Evolutionary conservation across 108 stramenopile species (phyloP).

Genomic region (Cyclotella baltica): DNA sequence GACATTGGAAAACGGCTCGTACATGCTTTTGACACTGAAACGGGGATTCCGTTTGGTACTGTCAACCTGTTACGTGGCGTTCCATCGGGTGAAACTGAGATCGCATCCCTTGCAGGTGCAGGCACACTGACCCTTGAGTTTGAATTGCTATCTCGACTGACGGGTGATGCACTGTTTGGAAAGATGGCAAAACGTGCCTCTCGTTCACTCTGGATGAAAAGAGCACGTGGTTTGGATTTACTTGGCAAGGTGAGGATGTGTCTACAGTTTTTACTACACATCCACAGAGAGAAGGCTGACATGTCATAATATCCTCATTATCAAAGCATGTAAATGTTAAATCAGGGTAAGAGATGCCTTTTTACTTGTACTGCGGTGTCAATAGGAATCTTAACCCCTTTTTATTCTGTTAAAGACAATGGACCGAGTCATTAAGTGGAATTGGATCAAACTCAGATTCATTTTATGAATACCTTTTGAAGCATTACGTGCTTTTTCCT

Average conservation of each 20-base stretch:
- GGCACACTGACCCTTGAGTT: slow-evolving; percentile 92
- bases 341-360: too few relatives aligned
- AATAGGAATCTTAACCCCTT: too few relatives aligned
- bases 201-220: slow-evolving; percentile 74
- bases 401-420: too few relatives aligned
- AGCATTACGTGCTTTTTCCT: slow-evolving; percentile 80
- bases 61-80: slow-evolving; percentile 88
- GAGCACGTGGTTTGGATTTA: slow-evolving; percentile 66
- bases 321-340: slow-evolving; percentile 89
- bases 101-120: slow-evolving; percentile 90
- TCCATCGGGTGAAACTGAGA: slow-evolving; percentile 81
- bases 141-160: slow-evolving; percentile 80
- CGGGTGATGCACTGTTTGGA: slow-evolving; percentile 81
- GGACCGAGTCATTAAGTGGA: slow-evolving; percentile 90
- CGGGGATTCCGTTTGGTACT: slow-evolving; percentile 95
- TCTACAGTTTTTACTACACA: not conserved
- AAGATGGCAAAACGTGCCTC: slow-evolving; percentile 74
- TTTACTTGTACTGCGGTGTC: too few relatives aligned
- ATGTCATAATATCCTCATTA: too few relatives aligned
- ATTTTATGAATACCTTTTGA: slow-evolving; percentile 92
- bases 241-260: slow-evolving; percentile 61
- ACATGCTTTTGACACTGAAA: slow-evolving; percentile 87
- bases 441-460: slow-evolving; percentile 95
- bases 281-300: too few relatives aligned
- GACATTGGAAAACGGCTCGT: slow-evolving; percentile 87